A percentile compares a stretch with the other conserved stretches of the same genome.
phyloP scores from a whole-genome alignment of 371 early-diverging fungal genomes.

The Actinomortierella ambigua region DNA sequence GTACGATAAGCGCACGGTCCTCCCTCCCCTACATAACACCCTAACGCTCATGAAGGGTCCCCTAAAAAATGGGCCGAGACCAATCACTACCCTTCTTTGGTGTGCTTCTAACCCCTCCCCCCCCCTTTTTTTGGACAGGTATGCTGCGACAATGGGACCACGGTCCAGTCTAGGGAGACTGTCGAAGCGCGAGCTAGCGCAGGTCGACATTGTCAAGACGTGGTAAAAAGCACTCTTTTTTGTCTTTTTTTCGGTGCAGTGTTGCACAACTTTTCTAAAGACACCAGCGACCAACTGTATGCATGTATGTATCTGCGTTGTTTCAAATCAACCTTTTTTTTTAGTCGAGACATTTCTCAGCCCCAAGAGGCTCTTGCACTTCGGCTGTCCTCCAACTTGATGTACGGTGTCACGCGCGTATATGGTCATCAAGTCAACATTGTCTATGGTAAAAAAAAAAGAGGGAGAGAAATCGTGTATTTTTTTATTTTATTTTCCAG shows the following conservation, averaged over 20 bases:
- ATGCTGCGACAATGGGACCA: conserved; percentile 51
- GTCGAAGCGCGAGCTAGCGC: conserved; percentile 47
- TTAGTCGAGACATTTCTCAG: conserved; percentile 47
- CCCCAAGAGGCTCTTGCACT: conserved; percentile 62
- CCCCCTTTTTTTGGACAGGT: conserved; percentile 16
- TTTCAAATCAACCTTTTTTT: not conserved
- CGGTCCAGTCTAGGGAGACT: conserved; percentile 45
- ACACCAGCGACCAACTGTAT: too few species aligned
- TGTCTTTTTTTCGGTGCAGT: too few species aligned
- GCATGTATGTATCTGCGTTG: not conserved
- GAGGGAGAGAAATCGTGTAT: not conserved
- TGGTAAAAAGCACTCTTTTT: conserved; percentile 49
- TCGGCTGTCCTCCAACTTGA: conserved; percentile 57
- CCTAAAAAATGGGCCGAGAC: not conserved
- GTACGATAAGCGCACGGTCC: conserved; percentile 8
- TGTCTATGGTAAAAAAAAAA: conserved; percentile 30
- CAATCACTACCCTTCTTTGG: not conserved
- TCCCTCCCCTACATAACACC: not conserved
- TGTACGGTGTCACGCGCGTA: conserved; percentile 57
- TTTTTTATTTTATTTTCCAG: not conserved
- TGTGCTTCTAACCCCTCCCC: not conserved
- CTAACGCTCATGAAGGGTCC: not conserved
- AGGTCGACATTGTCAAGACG: conserved; percentile 47
- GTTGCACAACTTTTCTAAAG: too few species aligned
- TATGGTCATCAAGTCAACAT: conserved; percentile 53